Conservation (phyloP, 2,329 filamentous ascomycete species). For the Gremmenia infestans region DNA sequence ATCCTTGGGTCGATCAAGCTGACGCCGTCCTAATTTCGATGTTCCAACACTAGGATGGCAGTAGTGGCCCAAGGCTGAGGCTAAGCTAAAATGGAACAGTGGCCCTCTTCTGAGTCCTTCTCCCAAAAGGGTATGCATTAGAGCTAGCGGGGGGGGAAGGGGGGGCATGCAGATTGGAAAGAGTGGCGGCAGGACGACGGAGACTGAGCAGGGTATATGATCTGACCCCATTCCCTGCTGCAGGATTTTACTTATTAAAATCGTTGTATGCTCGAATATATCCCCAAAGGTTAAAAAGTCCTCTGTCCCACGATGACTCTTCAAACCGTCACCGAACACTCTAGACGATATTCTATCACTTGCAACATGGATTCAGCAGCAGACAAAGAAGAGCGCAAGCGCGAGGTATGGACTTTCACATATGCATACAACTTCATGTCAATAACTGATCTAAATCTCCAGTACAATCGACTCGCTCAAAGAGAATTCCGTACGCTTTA, state of each 20-base stretch:
- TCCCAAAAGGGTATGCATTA: conserved; percentile 11
- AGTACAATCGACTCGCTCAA: conserved; percentile 40
- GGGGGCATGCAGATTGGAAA: conserved; percentile 1
- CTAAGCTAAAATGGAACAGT: conserved; percentile 5
- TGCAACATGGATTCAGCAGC: conserved; percentile 26
- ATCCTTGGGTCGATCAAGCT: conserved; percentile 10
- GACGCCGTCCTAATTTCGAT: conserved; percentile 4
- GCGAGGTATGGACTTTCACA: conserved; percentile 25
- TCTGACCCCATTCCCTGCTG: conserved; percentile 18
- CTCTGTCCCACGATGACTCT: conserved; percentile 19
- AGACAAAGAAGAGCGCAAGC: conserved; percentile 33
- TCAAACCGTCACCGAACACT: conserved; percentile 18
- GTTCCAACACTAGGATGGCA: conserved; percentile 7
- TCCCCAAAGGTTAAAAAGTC: conserved; percentile 12
- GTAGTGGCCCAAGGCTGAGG: conserved; percentile 24
- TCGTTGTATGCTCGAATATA: conserved; percentile 8
- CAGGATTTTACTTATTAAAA: conserved; percentile 13
- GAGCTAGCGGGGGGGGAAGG: conserved; percentile 6
- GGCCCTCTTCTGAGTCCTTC: background rate
- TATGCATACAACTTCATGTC: background rate
- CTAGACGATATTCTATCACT: conserved; percentile 23
- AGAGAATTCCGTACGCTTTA: conserved; percentile 38
- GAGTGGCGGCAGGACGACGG: conserved; percentile 1
- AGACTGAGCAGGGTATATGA: conserved; percentile 23
- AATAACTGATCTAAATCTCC: background rate